phyloP scores from a whole-genome alignment of 192 early-diverging fungal genomes.

The Linnemannia elongata region DNA sequence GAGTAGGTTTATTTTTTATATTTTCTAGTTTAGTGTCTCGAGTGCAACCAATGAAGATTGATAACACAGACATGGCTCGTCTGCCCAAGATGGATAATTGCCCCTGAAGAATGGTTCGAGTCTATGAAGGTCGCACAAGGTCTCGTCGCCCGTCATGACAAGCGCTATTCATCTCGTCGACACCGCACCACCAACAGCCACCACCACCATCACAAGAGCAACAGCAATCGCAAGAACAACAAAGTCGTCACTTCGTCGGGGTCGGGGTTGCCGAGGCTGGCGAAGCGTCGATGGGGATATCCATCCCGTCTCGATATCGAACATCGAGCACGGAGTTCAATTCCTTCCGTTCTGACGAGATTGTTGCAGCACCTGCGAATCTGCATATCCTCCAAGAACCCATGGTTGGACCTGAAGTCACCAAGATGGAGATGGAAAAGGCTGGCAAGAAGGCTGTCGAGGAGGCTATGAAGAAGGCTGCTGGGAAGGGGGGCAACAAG shows the following conservation, averaged over 20 bases:
- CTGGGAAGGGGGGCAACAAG: not conserved
- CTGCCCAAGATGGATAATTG: slow-evolving; percentile 42
- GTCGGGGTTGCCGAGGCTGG: not conserved
- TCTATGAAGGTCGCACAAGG: slow-evolving; percentile 23
- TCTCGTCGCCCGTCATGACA: slow-evolving; percentile 19
- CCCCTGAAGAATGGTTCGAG: slow-evolving; percentile 48
- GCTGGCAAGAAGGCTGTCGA: not conserved
- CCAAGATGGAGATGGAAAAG: no score
- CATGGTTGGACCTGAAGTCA: not conserved
- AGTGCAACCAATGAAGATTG: no score
- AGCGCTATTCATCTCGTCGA: not conserved
- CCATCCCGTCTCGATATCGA: slow-evolving; percentile 12
- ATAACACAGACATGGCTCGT: no score
- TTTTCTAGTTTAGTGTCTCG: no score
- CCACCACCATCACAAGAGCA: not conserved
- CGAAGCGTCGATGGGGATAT: not conserved
- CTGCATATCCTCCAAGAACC: not conserved
- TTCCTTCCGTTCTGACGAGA: slow-evolving; percentile 9
- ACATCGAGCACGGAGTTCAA: slow-evolving; percentile 14
- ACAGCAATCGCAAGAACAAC: not conserved
- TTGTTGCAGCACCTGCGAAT: not conserved
- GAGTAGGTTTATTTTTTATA: no score
- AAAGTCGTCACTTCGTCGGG: not conserved
- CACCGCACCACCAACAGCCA: not conserved
- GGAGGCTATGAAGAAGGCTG: no score